Percentiles rank a stretch among this genome's conserved stretches.
phyloP scores from a whole-genome alignment of 768 basidiomycete genomes.

The Crassisporium funariophilum region DNA sequence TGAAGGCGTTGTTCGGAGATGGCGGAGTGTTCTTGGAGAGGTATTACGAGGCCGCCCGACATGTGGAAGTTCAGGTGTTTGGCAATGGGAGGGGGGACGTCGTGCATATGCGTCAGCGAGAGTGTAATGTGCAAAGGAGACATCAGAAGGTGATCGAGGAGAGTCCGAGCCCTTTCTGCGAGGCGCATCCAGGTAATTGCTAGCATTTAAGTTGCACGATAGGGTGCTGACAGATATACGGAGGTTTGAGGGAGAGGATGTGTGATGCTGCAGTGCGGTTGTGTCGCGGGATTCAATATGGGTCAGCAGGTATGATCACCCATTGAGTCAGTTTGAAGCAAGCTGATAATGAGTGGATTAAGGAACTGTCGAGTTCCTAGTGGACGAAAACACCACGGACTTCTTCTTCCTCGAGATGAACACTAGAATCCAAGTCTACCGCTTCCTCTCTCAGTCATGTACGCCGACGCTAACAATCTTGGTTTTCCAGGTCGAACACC shows the following conservation, averaged over 20 bases:
- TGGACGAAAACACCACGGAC: slow-evolving; percentile 49
- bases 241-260: slow-evolving; percentile 49
- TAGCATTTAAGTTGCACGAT: not conserved
- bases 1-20: slow-evolving; percentile 49
- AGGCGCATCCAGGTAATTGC: slow-evolving; percentile 42
- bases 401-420: slow-evolving; percentile 80
- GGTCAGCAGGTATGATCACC: slow-evolving; percentile 51
- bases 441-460: not conserved
- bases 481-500: slow-evolving; percentile 62
- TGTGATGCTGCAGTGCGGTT: slow-evolving; percentile 55
- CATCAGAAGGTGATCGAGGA: slow-evolving; percentile 80
- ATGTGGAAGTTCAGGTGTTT: slow-evolving; percentile 73
- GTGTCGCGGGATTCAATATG: slow-evolving; percentile 51
- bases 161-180: slow-evolving; percentile 61
- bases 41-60: slow-evolving; percentile 56
- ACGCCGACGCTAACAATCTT: slow-evolving; percentile 1
- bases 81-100: slow-evolving; percentile 63
- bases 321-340: no score
- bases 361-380: slow-evolving; percentile 73
- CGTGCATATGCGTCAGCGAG: slow-evolving; percentile 68
- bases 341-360: no score
- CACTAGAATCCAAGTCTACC: slow-evolving; percentile 55
- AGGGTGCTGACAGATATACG: not conserved
- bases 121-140: slow-evolving; percentile 68
- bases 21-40: slow-evolving; percentile 60